These are phyloP conservation scores for Zangia roseola DNA, from an alignment of 768 basidiomycete genomes.

Conservation along the genomic window DNA sequence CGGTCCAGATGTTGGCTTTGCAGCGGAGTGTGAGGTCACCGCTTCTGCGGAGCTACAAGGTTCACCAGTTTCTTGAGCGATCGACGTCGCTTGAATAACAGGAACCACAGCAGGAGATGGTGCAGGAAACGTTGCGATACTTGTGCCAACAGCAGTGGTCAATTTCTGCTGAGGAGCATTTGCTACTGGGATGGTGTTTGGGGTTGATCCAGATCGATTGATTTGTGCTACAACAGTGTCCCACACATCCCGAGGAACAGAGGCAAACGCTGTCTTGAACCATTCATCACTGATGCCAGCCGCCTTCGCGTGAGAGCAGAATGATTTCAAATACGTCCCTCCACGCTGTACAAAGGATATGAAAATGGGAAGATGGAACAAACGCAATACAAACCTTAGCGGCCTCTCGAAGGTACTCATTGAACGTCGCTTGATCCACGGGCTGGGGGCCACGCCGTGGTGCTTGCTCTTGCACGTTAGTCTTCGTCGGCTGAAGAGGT, in stretches of 20 bases:
- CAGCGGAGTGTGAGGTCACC: background rate
- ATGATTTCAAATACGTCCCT: conserved; percentile 4
- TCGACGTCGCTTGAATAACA: background rate
- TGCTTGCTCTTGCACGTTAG: conserved; percentile 6
- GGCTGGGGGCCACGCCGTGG: background rate
- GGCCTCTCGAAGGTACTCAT: conserved; percentile 20
- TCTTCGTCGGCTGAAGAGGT: background rate
- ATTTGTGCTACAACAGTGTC: conserved; percentile 6
- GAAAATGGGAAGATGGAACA: conserved; percentile 3
- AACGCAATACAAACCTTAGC: conserved; percentile 18
- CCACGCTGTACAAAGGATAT: conserved; percentile 16
- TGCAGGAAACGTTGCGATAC: background rate
- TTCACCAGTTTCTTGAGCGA: background rate
- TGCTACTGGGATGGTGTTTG: background rate
- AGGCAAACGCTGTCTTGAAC: conserved; percentile 13
- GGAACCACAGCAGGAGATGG: background rate
- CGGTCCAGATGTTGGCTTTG: background rate
- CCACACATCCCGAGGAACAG: conserved; percentile 19
- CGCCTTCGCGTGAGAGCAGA: conserved; percentile 13
- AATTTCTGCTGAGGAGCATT: background rate
- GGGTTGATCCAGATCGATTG: background rate
- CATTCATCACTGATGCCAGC: conserved; percentile 22
- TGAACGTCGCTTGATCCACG: conserved; percentile 17
- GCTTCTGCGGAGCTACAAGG: background rate
- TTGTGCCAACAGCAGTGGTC: background rate